Evolutionary conservation across 2,329 filamentous ascomycete genomes (phyloP).

Genomic region (Fusarium newnesense): DNA sequence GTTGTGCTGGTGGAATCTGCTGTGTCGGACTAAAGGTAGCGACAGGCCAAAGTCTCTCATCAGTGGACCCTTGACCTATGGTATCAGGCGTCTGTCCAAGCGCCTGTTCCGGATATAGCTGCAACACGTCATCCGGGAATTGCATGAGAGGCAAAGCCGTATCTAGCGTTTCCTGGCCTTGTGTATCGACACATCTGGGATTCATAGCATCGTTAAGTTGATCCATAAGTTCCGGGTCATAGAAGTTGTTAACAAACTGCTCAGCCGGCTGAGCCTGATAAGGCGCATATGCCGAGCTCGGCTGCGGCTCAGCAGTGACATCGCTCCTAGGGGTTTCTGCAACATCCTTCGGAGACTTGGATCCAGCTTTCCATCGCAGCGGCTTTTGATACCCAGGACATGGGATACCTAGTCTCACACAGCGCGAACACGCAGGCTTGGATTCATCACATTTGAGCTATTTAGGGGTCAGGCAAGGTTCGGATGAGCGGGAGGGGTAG

Average conservation of each 20-base stretch:
- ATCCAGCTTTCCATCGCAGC: constrained; percentile 26
- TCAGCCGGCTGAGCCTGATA: constrained; percentile 9
- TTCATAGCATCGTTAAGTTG: constrained; percentile 22
- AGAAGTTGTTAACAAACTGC: constrained; percentile 17
- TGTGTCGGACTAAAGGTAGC: not conserved
- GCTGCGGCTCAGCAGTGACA: constrained; percentile 3
- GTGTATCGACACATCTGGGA: not conserved
- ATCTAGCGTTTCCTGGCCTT: constrained; percentile 5
- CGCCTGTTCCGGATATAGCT: constrained; percentile 14
- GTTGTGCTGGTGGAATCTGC: not conserved
- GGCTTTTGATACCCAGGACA: constrained; percentile 39
- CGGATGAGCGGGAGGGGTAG: not conserved
- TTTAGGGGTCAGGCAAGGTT: constrained; percentile 1
- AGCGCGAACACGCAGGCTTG: constrained; percentile 34
- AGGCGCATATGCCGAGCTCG: constrained; percentile 6
- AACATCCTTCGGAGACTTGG: constrained; percentile 12
- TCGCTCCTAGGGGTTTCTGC: constrained; percentile 5
- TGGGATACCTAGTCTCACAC: constrained; percentile 36
- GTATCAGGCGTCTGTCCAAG: constrained; percentile 13
- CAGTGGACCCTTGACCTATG: constrained; percentile 14
- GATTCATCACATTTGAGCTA: constrained; percentile 39
- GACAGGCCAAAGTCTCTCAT: constrained; percentile 25
- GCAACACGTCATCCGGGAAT: constrained; percentile 18
- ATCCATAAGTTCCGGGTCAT: constrained; percentile 22
- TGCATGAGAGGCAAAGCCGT: constrained; percentile 27